Conservation (phyloP, 345 rosid species). For the Populus nigra region DNA sequence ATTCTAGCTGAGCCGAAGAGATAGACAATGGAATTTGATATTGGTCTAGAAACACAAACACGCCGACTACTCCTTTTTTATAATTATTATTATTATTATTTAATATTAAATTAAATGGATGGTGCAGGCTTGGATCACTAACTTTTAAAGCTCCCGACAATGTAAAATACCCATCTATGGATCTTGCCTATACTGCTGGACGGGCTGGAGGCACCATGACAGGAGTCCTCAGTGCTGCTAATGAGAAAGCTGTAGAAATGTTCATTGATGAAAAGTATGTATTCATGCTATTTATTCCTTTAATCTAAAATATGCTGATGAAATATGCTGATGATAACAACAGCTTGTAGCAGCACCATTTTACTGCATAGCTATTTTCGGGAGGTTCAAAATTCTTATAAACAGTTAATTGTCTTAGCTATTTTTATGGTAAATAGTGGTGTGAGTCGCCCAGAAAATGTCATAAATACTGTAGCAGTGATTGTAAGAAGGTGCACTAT, state of each 20-base stretch:
- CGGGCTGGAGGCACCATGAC: constrained; percentile 99
- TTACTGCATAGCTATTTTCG: background rate
- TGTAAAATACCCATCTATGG: constrained; percentile 90
- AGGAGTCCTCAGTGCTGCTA: constrained; percentile 98
- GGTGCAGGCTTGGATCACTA: constrained; percentile 78
- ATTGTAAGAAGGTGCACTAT: background rate
- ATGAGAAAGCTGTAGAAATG: constrained; percentile 82
- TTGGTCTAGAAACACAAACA: background rate
- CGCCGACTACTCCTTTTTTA: background rate
- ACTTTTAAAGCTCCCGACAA: constrained; percentile 87
- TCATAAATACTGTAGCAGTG: background rate
- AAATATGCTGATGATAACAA: background rate
- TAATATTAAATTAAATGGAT: background rate
- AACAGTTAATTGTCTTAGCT: background rate
- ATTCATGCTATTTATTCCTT: background rate
- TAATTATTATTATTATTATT: background rate
- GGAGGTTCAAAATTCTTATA: background rate
- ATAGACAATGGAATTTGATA: background rate
- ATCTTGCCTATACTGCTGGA: constrained; percentile 94
- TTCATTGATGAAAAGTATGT: constrained; percentile 79
- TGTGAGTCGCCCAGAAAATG: background rate
- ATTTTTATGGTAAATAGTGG: background rate
- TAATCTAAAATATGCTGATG: background rate
- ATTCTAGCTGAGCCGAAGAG: background rate
- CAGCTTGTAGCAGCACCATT: background rate